These are phyloP conservation scores for Platanthera zijinensis DNA, from an alignment of 106 monocot genomes.

Conservation along the genomic window DNA sequence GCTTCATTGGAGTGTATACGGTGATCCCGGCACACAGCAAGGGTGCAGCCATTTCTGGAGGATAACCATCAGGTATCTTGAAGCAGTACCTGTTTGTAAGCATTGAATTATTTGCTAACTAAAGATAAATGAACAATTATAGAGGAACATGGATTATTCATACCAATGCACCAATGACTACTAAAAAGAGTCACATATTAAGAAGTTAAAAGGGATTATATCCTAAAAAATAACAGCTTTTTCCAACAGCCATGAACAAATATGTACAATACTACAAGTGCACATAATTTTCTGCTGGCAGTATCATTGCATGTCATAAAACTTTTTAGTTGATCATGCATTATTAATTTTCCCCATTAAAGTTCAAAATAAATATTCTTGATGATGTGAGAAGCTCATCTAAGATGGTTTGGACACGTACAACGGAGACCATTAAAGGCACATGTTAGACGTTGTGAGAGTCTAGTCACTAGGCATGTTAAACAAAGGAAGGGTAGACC, in stretches of 20 bases:
- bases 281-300: background rate
- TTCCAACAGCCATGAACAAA: background rate
- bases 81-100: constrained; percentile 52
- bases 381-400: too few species aligned
- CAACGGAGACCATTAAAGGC: too few species aligned
- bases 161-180: background rate
- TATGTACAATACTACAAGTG: background rate
- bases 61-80: constrained; percentile 70
- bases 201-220: background rate
- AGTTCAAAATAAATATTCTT: background rate
- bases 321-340: background rate
- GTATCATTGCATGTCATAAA: background rate
- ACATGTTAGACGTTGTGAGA: too few species aligned
- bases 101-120: background rate
- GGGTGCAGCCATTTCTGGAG: constrained; percentile 66
- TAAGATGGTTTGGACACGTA: too few species aligned
- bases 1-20: constrained; percentile 80
- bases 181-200: background rate
- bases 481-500: too few species aligned
- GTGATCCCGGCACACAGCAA: constrained; percentile 84
- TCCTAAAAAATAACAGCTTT: background rate
- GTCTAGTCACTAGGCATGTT: too few species aligned
- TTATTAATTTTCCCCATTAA: background rate
- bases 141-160: background rate
- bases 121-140: background rate